These are phyloP conservation scores for Nakazawaea peltata DNA, from an alignment of 805 yeast species.

Conservation along the genomic window DNA sequence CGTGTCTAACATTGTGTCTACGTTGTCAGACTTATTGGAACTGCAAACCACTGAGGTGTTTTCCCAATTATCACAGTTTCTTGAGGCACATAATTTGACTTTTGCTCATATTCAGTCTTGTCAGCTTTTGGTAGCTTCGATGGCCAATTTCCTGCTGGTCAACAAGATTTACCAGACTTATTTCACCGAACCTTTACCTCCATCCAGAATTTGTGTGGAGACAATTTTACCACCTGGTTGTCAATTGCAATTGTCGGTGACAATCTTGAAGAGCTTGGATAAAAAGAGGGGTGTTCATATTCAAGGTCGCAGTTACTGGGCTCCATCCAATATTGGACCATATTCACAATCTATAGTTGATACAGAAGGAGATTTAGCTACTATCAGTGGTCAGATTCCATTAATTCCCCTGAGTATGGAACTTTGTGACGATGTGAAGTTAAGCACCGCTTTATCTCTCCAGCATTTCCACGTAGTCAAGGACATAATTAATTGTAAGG, in stretches of 20 bases:
- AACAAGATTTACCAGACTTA: slow-evolving; percentile 51
- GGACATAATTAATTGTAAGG: slow-evolving; percentile 37
- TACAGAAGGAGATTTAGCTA: slow-evolving; percentile 38
- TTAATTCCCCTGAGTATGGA: slow-evolving; percentile 67
- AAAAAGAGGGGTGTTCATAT: slow-evolving; percentile 73
- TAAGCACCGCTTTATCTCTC: slow-evolving; percentile 48
- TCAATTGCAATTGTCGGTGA: slow-evolving; percentile 53
- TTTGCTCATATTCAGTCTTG: slow-evolving; percentile 49
- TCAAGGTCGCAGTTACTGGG: slow-evolving; percentile 94
- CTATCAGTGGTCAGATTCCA: slow-evolving; percentile 88
- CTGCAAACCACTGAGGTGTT: slow-evolving; percentile 46
- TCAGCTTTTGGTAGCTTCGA: slow-evolving; percentile 52
- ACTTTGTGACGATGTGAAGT: slow-evolving; percentile 22
- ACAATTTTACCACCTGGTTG: slow-evolving; percentile 34
- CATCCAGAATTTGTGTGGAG: slow-evolving; percentile 81
- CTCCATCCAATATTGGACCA: slow-evolving; percentile 97
- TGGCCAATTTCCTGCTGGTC: slow-evolving; percentile 54
- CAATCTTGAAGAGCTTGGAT: slow-evolving; percentile 27
- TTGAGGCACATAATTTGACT: slow-evolving; percentile 23
- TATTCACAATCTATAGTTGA: slow-evolving; percentile 78
- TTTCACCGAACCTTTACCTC: slow-evolving; percentile 65
- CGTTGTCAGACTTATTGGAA: slow-evolving; percentile 18
- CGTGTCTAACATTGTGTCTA: slow-evolving; percentile 35
- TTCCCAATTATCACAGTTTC: slow-evolving; percentile 25
- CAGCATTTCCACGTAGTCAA: slow-evolving; percentile 70